Evolutionary conservation across 2,329 filamentous ascomycete species (phyloP), one percentile per base, ranked within the genome.

Genomic region (Arachnomyces sp.): DNA sequence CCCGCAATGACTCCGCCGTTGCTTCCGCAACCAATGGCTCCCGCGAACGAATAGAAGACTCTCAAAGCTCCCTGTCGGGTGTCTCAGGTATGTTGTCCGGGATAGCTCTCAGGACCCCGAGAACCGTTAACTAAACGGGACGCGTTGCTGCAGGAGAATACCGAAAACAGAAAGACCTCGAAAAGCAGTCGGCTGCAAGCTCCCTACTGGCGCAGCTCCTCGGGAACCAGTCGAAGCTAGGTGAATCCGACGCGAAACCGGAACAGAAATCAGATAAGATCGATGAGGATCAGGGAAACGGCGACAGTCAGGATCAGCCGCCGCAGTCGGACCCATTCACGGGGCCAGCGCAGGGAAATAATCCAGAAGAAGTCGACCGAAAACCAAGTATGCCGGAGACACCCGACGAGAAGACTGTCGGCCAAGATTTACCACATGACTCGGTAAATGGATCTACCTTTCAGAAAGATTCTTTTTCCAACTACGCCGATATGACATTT

Each of bases 141-240:
- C 21, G 21, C 9, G 9, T 47, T n/a, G 39, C 44, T 17, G 35
- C 49, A 35, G 54, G 57, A 28, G 47, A 50, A 16, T 44, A 51
- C 13, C 55, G 57, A 34, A 54, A 56, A 44, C 44, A 41, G 31
- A 47, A 47, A 13, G 53, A 63, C 39, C 42, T 54, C 41, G 57
- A 61, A 36, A 62, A 62, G 31, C 63, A 66, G 44, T 61, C 54
- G 31, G 63, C 63, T 32, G 63, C 64, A 40, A 63, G 60, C 17
- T 59, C 63, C 32, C 56, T 67, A 12, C 53, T 67, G 33, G 63
- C 64, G 28, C 63, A 67, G 49, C 52, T 67, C 7, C 56, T 67
- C 39, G 60, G 62, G 31, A 61, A 59, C 43, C 58, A 60, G 44
- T 44, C 51, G n/a, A 40, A 52, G 28, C 11, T 29, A 21, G 25